phyloP scores from a whole-genome alignment of 768 basidiomycete genomes.

The Calvatia gigantea region DNA sequence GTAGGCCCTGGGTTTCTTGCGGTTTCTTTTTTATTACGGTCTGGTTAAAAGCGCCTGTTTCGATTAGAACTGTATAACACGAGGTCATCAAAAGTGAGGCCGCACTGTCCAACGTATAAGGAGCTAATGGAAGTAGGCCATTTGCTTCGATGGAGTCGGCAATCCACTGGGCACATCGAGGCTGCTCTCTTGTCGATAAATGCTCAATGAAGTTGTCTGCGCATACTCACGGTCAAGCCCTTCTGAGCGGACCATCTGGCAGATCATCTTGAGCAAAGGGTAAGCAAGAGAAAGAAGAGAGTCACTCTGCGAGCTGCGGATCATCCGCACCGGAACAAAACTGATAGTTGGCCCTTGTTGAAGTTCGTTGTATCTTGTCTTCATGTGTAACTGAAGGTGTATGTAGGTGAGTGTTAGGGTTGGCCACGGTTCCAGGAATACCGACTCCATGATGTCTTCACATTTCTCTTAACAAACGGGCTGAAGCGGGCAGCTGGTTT shows the following conservation, averaged over 20 bases:
- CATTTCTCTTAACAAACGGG: constrained; percentile 25
- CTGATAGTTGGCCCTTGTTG: constrained; percentile 23
- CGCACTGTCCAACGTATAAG: constrained; percentile 1
- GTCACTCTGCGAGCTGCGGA: constrained; percentile 34
- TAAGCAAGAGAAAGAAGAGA: background rate
- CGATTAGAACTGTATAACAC: too few species aligned
- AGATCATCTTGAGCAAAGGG: background rate
- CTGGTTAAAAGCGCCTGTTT: too few species aligned
- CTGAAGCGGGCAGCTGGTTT: constrained; percentile 34
- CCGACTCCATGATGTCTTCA: constrained; percentile 33
- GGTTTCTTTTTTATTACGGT: too few species aligned
- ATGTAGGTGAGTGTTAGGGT: background rate
- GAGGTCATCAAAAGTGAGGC: background rate
- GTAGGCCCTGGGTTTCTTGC: too few species aligned
- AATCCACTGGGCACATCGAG: background rate
- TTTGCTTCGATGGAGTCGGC: background rate
- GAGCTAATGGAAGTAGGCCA: background rate
- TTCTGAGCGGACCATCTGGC: constrained; percentile 5
- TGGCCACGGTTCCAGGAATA: background rate
- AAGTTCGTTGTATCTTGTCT: background rate
- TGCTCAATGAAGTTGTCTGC: background rate
- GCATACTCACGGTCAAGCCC: background rate
- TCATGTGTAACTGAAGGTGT: background rate
- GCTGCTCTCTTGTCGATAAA: background rate
- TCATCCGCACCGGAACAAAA: constrained; percentile 34